These are phyloP conservation scores for Colletotrichum sublineola DNA, from an alignment of 2,329 filamentous ascomycete genomes.

Conservation along the genomic window DNA sequence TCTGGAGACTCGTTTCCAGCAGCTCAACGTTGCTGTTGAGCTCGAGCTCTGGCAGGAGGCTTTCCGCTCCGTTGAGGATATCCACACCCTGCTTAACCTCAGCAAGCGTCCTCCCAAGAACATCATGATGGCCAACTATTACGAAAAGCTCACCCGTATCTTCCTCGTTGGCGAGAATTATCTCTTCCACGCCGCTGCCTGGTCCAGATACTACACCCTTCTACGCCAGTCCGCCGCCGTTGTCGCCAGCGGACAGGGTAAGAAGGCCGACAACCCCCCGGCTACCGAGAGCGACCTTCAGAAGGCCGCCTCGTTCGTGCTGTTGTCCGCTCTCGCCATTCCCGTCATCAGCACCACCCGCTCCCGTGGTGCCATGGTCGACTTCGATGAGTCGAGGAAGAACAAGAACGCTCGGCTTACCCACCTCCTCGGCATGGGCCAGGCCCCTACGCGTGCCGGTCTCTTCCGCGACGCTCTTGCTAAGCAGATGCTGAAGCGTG, in stretches of 20 bases:
- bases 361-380: conserved; percentile 94
- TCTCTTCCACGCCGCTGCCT: conserved; percentile 97
- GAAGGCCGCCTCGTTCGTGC: conserved; percentile 94
- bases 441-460: conserved; percentile 87
- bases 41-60: conserved; percentile 99
- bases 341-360: conserved; percentile 98
- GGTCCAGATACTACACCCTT: conserved; percentile 97
- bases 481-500: conserved; percentile 94
- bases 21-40: conserved; percentile 97
- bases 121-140: conserved; percentile 99
- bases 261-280: conserved; percentile 94
- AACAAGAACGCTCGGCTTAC: conserved; percentile 99
- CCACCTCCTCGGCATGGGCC: conserved; percentile 93
- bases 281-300: conserved; percentile 91
- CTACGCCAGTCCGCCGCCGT: conserved; percentile 90
- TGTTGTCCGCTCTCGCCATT: conserved; percentile 95
- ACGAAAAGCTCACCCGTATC: conserved; percentile 98
- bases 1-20: conserved; percentile 97
- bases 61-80: conserved; percentile 99
- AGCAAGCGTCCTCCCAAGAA: conserved; percentile 99
- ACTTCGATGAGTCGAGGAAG: conserved; percentile 96
- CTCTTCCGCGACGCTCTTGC: conserved; percentile 96
- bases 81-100: conserved; percentile 95
- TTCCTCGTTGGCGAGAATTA: conserved; percentile 99
- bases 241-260: conserved; percentile 85